A percentile compares a stretch with the other conserved stretches of the same genome.
These are phyloP conservation scores for Dactylonectria macrodidyma DNA, from an alignment of 2,329 filamentous ascomycete species.

Conservation along the genomic window DNA sequence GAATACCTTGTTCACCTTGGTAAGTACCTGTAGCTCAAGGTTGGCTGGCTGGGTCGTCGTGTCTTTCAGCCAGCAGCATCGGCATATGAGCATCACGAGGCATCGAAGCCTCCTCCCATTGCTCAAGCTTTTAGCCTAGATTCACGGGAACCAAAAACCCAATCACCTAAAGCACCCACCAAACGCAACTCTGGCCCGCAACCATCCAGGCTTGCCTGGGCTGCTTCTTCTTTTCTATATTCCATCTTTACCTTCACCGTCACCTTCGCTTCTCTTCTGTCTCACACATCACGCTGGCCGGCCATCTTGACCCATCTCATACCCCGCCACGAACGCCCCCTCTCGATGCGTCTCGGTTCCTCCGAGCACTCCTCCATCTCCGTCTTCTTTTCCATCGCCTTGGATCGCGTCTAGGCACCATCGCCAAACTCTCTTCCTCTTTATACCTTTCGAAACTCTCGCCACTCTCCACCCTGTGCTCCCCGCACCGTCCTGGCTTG, in stretches of 20 bases:
- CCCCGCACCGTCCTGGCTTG: slow-evolving; percentile 2
- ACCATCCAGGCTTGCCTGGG: not conserved
- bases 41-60: not conserved
- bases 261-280: not conserved
- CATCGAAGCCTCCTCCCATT: slow-evolving; percentile 24
- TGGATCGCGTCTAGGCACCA: not conserved
- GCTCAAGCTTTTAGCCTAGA: slow-evolving; percentile 10
- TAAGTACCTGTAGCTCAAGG: not conserved
- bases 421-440: slow-evolving; percentile 5
- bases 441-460: not conserved
- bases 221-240: not conserved
- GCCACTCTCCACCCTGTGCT: not conserved
- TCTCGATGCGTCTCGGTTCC: not conserved
- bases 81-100: slow-evolving; percentile 28
- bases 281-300: not conserved
- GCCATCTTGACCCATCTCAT: not conserved
- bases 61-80: slow-evolving; percentile 23
- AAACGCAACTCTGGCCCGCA: not conserved
- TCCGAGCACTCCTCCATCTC: not conserved
- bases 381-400: not conserved
- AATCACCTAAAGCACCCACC: not conserved
- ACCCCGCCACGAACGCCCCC: not conserved
- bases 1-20: not conserved
- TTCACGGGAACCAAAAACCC: not conserved
- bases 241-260: too few species aligned